Conservation (phyloP, 192 early-diverging fungal genomes). For the Paraglomus brasilianum region DNA sequence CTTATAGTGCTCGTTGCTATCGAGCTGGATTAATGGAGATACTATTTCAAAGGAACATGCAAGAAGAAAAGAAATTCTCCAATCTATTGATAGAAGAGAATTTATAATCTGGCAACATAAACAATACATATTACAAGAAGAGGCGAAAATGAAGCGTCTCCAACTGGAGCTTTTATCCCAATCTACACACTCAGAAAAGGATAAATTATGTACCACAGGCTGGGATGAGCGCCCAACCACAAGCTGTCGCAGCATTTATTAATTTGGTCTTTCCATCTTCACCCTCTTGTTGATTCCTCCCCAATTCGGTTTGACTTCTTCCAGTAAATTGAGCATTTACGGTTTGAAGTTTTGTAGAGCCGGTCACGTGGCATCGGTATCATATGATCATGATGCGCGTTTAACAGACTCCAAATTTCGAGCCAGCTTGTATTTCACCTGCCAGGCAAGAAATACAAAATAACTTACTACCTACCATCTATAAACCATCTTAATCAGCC, state of each 20-base stretch:
- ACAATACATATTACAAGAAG: constrained; percentile 8
- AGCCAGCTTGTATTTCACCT: constrained; percentile 16
- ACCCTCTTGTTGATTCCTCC: too few relatives aligned
- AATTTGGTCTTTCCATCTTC: too few relatives aligned
- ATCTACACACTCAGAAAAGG: constrained; percentile 22
- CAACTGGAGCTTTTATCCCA: neutral
- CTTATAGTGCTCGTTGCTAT: neutral
- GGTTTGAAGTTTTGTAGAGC: too few relatives aligned
- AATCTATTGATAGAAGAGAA: constrained; percentile 14
- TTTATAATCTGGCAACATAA: constrained; percentile 1
- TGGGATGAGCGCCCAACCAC: too few relatives aligned
- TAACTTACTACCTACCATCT: too few relatives aligned
- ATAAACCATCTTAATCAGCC: too few relatives aligned
- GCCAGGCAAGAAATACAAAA: neutral
- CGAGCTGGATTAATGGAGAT: constrained; percentile 2
- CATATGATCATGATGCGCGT: too few relatives aligned
- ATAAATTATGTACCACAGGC: too few relatives aligned
- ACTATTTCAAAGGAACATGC: constrained; percentile 22
- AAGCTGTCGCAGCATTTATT: too few relatives aligned
- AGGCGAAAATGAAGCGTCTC: neutral
- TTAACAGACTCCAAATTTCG: constrained; percentile 26
- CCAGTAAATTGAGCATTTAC: too few relatives aligned
- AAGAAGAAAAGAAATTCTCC: constrained; percentile 14
- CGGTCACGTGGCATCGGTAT: too few relatives aligned
- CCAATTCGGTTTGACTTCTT: too few relatives aligned